A percentile compares a stretch with the other conserved stretches of the same genome.
phyloP scores from a whole-genome alignment of 2,329 filamentous ascomycete genomes.

The Cordyceps sp. region DNA sequence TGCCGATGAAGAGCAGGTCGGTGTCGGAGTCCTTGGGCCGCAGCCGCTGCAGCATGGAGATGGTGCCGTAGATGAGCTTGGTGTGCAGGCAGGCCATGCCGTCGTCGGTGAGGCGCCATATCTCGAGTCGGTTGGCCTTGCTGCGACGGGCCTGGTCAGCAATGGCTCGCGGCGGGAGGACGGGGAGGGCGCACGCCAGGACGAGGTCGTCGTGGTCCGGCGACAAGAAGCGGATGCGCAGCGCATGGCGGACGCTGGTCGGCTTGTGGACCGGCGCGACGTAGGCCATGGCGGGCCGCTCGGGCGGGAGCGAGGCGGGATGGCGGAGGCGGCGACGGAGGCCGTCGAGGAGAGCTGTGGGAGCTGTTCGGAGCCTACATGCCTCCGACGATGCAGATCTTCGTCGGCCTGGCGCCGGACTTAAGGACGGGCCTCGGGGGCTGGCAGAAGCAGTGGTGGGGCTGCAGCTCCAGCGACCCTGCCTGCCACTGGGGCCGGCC shows the following conservation, averaged over 20 bases:
- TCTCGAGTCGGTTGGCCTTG: slow-evolving; percentile 72
- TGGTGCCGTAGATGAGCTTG: slow-evolving; percentile 65
- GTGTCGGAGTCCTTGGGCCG: slow-evolving; percentile 56
- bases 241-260: slow-evolving; percentile 77
- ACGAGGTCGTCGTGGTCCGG: slow-evolving; percentile 67
- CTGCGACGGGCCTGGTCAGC: slow-evolving; percentile 22
- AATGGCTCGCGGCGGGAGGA: not conserved
- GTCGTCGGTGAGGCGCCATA: slow-evolving; percentile 55
- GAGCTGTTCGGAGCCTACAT: no score
- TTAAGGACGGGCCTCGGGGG: no score
- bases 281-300: slow-evolving; percentile 57
- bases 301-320: no score
- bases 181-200: slow-evolving; percentile 50
- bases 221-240: slow-evolving; percentile 62
- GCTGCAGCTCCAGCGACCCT: no score
- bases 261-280: slow-evolving; percentile 84
- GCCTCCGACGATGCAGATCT: no score
- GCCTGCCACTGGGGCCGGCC: no score
- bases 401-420: no score
- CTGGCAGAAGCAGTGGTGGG: no score
- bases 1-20: slow-evolving; percentile 85
- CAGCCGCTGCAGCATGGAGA: slow-evolving; percentile 71
- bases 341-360: no score
- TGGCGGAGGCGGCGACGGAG: no score
- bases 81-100: slow-evolving; percentile 49